These are phyloP conservation scores for Kitagawia praeruptora DNA, from an alignment of 129 eudicot genomes.

Conservation along the genomic window DNA sequence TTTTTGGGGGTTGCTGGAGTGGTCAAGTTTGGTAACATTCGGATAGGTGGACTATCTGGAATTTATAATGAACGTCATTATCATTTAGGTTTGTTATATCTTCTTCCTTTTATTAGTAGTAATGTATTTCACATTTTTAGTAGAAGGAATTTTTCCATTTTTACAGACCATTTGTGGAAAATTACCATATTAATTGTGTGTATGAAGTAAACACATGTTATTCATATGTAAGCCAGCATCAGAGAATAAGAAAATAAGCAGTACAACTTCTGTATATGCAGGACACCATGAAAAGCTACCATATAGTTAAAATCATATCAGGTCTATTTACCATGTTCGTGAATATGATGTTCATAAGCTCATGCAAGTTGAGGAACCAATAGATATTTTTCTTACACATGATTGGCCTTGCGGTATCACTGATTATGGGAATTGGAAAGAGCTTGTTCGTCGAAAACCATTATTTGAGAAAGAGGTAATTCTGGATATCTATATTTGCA, in stretches of 20 bases:
- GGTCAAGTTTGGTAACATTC: constrained; percentile 83
- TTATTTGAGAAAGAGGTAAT: constrained; percentile 66
- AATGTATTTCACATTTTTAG: neutral
- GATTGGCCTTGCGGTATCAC: constrained; percentile 84
- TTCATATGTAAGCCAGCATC: neutral
- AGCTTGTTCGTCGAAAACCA: constrained; percentile 61
- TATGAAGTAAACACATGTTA: neutral
- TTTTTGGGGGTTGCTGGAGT: constrained; percentile 95
- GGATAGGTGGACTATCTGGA: too few relatives aligned
- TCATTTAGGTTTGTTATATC: constrained; percentile 43
- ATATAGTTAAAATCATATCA: constrained; percentile 58
- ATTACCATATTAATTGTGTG: neutral
- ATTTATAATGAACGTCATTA: too few relatives aligned
- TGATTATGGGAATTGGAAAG: constrained; percentile 65
- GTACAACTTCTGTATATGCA: constrained; percentile 22
- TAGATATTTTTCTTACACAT: constrained; percentile 54
- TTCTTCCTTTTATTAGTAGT: neutral
- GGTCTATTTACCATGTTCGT: constrained; percentile 86
- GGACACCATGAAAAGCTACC: constrained; percentile 93
- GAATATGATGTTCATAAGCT: constrained; percentile 56
- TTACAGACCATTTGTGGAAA: neutral
- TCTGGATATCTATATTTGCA: neutral
- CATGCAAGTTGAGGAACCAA: constrained; percentile 51
- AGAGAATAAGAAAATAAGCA: neutral
- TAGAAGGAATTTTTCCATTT: neutral